Percentiles rank a stretch among this genome's conserved stretches.
Evolutionary conservation across 306 rosid genomes (phyloP).

Genomic region (Quillaja saponaria): DNA sequence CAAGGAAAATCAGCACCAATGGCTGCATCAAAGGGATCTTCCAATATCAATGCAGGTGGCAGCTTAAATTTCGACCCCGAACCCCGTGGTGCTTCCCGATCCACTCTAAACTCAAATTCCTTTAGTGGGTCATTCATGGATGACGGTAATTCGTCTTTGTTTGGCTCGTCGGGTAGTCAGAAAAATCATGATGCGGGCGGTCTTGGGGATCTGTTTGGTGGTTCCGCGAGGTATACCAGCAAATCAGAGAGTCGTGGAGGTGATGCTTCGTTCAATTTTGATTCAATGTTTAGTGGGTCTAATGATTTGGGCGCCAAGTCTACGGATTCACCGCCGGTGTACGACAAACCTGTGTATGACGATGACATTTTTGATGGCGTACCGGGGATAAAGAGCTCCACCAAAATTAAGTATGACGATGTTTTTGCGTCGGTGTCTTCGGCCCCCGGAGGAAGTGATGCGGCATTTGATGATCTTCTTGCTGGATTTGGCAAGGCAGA

Average conservation of each 20-base stretch:
- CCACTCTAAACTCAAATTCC: conserved; percentile 50
- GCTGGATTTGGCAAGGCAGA: conserved; percentile 77
- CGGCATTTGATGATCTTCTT: conserved; percentile 78
- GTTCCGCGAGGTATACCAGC: conserved; percentile 32
- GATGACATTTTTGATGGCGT: conserved; percentile 89
- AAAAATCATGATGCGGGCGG: conserved; percentile 42
- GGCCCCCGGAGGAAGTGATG: conserved; percentile 36
- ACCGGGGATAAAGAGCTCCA: conserved; percentile 73
- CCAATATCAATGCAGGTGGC: conserved; percentile 32
- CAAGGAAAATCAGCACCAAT: conserved; percentile 85
- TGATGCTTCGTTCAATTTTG: conserved; percentile 56
- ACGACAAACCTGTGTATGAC: conserved; percentile 77
- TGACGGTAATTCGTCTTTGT: conserved; percentile 55
- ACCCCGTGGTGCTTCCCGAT: conserved; percentile 56
- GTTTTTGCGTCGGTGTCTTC: conserved; percentile 59
- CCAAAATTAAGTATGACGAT: conserved; percentile 51
- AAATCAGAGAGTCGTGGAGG: conserved; percentile 51
- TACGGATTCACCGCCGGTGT: conserved; percentile 60
- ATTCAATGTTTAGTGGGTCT: conserved; percentile 53
- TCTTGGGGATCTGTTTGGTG: conserved; percentile 59
- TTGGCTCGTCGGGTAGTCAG: conserved; percentile 42
- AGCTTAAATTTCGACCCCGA: conserved; percentile 55
- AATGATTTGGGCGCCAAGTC: conserved; percentile 44
- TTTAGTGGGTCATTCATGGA: conserved; percentile 38
- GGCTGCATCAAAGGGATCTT: conserved; percentile 55